Evolutionary conservation across 495 filamentous ascomycete species (phyloP), one percentile per base, ranked within the genome.

Genomic region (Rhypophila decipiens): DNA sequence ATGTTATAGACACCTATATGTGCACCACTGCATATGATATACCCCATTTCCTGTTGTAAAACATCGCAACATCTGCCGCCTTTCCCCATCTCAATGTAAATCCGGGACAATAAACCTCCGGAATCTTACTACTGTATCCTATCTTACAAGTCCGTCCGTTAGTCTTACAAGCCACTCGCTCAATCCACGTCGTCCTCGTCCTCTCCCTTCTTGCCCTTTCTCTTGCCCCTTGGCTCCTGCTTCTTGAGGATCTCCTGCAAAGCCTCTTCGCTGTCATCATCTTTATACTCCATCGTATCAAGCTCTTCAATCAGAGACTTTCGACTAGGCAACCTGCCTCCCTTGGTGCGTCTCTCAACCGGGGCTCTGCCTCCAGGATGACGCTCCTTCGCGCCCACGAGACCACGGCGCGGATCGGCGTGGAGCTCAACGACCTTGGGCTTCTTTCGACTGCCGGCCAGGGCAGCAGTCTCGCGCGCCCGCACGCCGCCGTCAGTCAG

Each of bases 281-380:
- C 48, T 21, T 43, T 22, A 29, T 58, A 54, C 43, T 59, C 51
- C 8, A 54, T 22, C 20, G 58, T 29, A 2, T 70, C 60, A 9
- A 55, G 47, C 20, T 73, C 68, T 45, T 68, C 48, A 50, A 75
- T 45, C 33, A 69, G 52, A 39, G 71, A 68, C 31, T 57, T 58
- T 33, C 77, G 59, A 63, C 75, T 76, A 39, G 68, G 44, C 42
- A 57, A 65, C 49, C 50, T 79, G 24, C 75, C 76, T 15, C 75
- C 70, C 61, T 76, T 73, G n/a, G 68, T 78, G 43, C 77, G 64
- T 56, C 80, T 77, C 48, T 72, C 64, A 10, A 44, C 1, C 21
- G 55, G 59, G 36, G 21, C 44, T 18, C 38, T 60, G 24, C 49
- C 55, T 4, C 39, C 36, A 2, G 51, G 36, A 13, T 34, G 23